A percentile compares a stretch with the other conserved stretches of the same genome.
Evolutionary conservation across 2,329 filamentous ascomycete species (phyloP).

Genomic region (Sclerotinia nivalis): DNA sequence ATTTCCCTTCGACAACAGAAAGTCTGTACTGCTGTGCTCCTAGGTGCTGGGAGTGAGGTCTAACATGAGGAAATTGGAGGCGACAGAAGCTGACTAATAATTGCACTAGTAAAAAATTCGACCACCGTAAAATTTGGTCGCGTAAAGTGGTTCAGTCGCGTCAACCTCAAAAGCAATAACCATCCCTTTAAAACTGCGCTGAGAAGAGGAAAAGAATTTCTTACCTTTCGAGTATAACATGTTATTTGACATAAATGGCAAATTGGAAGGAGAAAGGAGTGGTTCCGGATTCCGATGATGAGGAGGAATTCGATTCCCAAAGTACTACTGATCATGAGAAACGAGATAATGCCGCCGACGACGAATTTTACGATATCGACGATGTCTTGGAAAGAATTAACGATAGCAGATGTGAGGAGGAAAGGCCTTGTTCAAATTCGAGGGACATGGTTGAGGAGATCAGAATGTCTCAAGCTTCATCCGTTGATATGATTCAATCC

Average conservation of each 20-base stretch:
- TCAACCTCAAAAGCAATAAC: constrained; percentile 20
- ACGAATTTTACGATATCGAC: constrained; percentile 19
- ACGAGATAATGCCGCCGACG: constrained; percentile 12
- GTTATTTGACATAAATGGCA: constrained; percentile 37
- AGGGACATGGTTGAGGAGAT: neutral
- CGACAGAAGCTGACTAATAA: neutral
- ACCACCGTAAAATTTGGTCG: constrained; percentile 18
- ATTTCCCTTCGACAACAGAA: neutral
- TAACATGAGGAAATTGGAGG: neutral
- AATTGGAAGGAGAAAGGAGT: constrained; percentile 43
- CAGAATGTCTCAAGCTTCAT: constrained; percentile 20
- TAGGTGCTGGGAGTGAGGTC: neutral
- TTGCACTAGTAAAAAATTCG: neutral
- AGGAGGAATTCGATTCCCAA: constrained; percentile 37
- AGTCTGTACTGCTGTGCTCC: constrained; percentile 1
- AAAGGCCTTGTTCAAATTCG: neutral
- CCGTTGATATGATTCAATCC: constrained; percentile 19
- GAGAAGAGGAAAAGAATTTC: neutral
- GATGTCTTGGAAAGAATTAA: neutral
- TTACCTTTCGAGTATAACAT: constrained; percentile 29
- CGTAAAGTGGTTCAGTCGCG: constrained; percentile 23
- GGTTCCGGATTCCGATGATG: constrained; percentile 43
- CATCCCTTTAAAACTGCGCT: constrained; percentile 3
- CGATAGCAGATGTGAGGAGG: neutral
- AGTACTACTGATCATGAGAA: constrained; percentile 21